Percentiles rank a stretch among this genome's conserved stretches.
Conservation (phyloP, 352 stramenopile genomes). For the Phytophthora agathidicida region DNA sequence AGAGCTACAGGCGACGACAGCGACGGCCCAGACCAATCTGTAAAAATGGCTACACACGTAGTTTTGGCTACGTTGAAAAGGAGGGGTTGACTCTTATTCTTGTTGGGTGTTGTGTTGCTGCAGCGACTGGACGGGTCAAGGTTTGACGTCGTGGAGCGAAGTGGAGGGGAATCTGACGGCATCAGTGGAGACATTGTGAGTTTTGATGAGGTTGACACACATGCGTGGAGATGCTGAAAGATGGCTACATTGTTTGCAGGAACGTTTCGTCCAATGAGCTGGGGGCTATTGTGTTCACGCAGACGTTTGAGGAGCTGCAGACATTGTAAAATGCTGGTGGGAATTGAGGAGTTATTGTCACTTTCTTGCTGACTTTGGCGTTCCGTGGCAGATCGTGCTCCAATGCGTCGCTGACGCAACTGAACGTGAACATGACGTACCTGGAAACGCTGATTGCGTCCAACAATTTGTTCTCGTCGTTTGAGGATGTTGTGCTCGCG, state of each 20-base stretch:
- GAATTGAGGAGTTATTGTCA: not conserved
- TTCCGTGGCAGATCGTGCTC: constrained; percentile 22
- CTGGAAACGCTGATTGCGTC: constrained; percentile 26
- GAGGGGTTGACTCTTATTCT: too few species aligned
- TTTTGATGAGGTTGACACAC: not conserved
- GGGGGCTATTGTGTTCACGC: constrained; percentile 16
- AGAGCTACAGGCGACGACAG: not conserved
- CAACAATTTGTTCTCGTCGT: constrained; percentile 33
- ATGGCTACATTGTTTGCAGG: too few species aligned
- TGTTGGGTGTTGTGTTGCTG: constrained; percentile 7
- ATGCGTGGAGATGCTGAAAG: not conserved
- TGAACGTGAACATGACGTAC: constrained; percentile 34
- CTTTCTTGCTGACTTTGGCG: not conserved
- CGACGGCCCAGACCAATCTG: constrained; percentile 6
- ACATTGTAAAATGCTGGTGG: constrained; percentile 16
- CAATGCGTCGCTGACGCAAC: constrained; percentile 30
- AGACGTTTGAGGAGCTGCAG: constrained; percentile 28
- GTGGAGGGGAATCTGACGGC: constrained; percentile 28
- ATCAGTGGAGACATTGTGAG: constrained; percentile 21
- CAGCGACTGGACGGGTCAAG: constrained; percentile 21
- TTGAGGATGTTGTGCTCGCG: constrained; percentile 25
- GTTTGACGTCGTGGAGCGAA: constrained; percentile 24
- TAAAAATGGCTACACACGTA: not conserved
- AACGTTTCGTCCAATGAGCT: constrained; percentile 32
- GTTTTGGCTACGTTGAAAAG: not conserved